Evolutionary conservation across 805 yeast genomes (phyloP), one percentile per base, ranked within the genome.

Genomic region (Ogataea nonfermentans): DNA sequence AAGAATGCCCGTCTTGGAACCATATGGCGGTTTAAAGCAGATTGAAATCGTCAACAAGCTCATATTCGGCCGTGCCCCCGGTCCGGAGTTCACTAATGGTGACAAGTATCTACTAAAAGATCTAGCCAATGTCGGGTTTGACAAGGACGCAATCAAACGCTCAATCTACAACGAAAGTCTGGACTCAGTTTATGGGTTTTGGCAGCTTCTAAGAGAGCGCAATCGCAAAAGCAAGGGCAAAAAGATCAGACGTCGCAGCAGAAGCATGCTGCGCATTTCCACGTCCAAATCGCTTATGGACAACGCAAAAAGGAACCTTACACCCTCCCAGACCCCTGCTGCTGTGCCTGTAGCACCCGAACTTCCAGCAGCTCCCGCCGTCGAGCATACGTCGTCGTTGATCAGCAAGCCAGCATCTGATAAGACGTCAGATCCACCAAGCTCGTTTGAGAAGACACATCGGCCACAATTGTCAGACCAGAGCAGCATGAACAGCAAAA

Each of bases 181-280:
- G 61, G 93, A 85, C 59, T 68, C 87, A 0, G 63, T 84, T 11
- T 77, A 84, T 10, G 95, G 91, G 0, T 70, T 81, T 41, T 88
- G 90, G 82, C 80, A 80, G 32, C 65, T 87, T 13, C 61, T 79
- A 12, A 61, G 82, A 20, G 87, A 84, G 15, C 19, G 29, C 14
- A 64, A 66, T 33, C 80, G 76, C 35, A 67, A 59, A 57, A 49
- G 54, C 56, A 15, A 32, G 14, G 44, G 68, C 67, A 57, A 44
- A 24, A 52, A 44, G 29, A 32, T 48, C 23, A 50, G 47, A 32
- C 41, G 49, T 9, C 40, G 59, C 30, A 55, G 62, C 34, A 51
- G 56, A 40, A 57, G 67, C 34, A 52, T 61, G 52, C 36, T 62
- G 24, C 48, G 58, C 32, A 31, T 61, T n/a, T 45, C 55, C 9